Percentiles rank a stretch among this genome's conserved stretches.
Conservation (phyloP, 331 rosid species). For the Acacia pycnantha region DNA sequence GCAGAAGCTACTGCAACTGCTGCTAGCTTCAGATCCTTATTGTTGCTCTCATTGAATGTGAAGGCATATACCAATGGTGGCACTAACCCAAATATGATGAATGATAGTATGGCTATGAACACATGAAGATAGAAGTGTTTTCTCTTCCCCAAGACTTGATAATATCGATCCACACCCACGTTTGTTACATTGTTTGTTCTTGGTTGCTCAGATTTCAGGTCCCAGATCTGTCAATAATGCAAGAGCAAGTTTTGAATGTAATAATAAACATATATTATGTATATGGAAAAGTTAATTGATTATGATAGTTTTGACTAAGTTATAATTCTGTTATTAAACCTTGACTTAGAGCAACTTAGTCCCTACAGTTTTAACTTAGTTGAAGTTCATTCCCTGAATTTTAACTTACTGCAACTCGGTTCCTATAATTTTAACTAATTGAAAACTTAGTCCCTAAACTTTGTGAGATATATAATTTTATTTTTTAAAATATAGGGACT, state of each 20-base stretch:
- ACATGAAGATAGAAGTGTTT: slow-evolving; percentile 39
- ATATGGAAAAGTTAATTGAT: background rate
- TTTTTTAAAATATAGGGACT: too few relatives aligned
- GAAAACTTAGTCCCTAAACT: too few relatives aligned
- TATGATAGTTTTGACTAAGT: background rate
- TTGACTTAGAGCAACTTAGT: too few relatives aligned
- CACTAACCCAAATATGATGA: slow-evolving; percentile 59
- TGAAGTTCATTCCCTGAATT: too few relatives aligned
- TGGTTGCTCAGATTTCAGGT: slow-evolving; percentile 47
- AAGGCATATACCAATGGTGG: slow-evolving; percentile 72
- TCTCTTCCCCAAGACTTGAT: slow-evolving; percentile 47
- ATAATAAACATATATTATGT: background rate
- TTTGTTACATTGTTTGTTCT: slow-evolving; percentile 21
- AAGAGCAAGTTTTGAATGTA: background rate
- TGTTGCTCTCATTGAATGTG: slow-evolving; percentile 50
- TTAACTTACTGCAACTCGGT: too few relatives aligned
- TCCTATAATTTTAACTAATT: too few relatives aligned
- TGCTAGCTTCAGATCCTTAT: slow-evolving; percentile 53
- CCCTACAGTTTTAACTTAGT: too few relatives aligned
- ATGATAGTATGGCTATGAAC: slow-evolving; percentile 47
- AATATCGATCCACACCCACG: slow-evolving; percentile 40
- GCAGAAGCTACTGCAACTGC: slow-evolving; percentile 72
- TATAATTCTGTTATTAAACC: too few relatives aligned
- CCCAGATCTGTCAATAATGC: slow-evolving; percentile 51
- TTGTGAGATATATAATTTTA: too few relatives aligned